Evolutionary conservation across 352 stramenopile genomes (phyloP), one percentile per base, ranked within the genome.

Genomic region (Thraustochytrium sp.): DNA sequence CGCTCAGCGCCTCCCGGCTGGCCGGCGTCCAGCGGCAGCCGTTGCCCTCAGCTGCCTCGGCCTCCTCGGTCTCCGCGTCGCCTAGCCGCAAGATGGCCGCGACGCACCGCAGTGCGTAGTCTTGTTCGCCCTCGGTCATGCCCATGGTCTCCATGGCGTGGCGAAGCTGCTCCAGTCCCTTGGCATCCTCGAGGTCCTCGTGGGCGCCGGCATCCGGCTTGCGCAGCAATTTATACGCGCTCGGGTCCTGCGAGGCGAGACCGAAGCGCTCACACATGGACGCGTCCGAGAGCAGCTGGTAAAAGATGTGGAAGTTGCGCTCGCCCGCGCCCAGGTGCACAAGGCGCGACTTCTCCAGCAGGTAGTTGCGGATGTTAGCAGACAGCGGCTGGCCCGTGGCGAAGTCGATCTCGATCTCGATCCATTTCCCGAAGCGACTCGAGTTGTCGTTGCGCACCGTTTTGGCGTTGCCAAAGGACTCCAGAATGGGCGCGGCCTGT

Each of bases 391-490:
- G 92, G 44, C 92, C 89, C 4, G 96, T 88, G 31, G 84, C 85
- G 37, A 90, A 85, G 37, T 89, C 93, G 86, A 99, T 98, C 82
- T 96, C 90, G 85, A 99, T 93, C 87, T 98, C 94, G 88, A 98
- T 98, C 78, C 97, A 99, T 86, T 98, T 98, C 65, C 95, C 96
- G 85, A 99, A 99, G 13, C 96, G 92, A 84, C 86, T 93, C 49
- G 92, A 97, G 87, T 98, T 98, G 88, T 98, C 93, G 88, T 98
- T 98, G 16, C 95, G 90, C 61, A 98, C 92, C 21, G 96, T 98
- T 44, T 95, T 92, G 51, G 96, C 96, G 86, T 99, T 99, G 83
- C 97, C 97, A 87, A 99, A 99, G 2, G 94, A 94, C 88, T 99
- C 97, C 18, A 99, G 89, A 65, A 99, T 96, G 49, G 97, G 96